Base-by-base conservation (phyloP, 805 yeast genomes). In the Lipomyces oligophaga region DNA sequence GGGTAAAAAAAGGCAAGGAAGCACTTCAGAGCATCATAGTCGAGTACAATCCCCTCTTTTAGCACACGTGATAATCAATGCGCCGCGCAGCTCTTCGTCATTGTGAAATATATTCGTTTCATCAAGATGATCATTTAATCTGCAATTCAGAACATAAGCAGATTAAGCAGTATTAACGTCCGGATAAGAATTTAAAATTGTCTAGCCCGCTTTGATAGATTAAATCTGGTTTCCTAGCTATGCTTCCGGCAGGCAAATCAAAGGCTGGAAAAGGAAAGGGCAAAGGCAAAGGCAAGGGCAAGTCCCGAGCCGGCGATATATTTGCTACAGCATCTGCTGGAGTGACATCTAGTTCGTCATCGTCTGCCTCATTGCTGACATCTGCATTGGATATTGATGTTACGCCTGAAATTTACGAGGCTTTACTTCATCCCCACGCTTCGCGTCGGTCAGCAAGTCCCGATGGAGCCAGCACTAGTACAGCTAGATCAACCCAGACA, bases 271-370 rank as follows among this genome's bases (percentile, higher is more conserved):
- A 41, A 19, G 48, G 48, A 27, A 38, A 44, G 25, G 50, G 50
- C 21, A 47, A 50, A 34, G 49, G 55, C 48, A 47, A 42, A 35
- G 55, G 55, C 34, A 50, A 50, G 20, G 52, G 52, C 39, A 50
- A 47, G 32, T 13, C 35, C 15, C 34, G 45, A 0, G 40, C 37
- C 21, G 43, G 27, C 43, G 47, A 38, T 20, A 22, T 28, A 13
- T 10, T 10, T 27, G 13, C 30, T 13, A 10, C 30, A 10, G 30
- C 10, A 10, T 27, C 30, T 13, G 13, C 10, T 27, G 30, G 30
- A 8, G 8, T 16, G 36, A 36, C 39, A 36, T 11, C 16, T 15
- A n/a, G 15, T n/a, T 8, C 18, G 7, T 32, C 8, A 32, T 19
- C 8, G 35, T 8, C n/a, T n/a, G n/a, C n/a, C n/a, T n/a, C n/a